Percentiles rank a stretch among this genome's conserved stretches.
Evolutionary conservation across 2,329 filamentous ascomycete genomes (phyloP).

Genomic region (Monosporascus cannonballus): DNA sequence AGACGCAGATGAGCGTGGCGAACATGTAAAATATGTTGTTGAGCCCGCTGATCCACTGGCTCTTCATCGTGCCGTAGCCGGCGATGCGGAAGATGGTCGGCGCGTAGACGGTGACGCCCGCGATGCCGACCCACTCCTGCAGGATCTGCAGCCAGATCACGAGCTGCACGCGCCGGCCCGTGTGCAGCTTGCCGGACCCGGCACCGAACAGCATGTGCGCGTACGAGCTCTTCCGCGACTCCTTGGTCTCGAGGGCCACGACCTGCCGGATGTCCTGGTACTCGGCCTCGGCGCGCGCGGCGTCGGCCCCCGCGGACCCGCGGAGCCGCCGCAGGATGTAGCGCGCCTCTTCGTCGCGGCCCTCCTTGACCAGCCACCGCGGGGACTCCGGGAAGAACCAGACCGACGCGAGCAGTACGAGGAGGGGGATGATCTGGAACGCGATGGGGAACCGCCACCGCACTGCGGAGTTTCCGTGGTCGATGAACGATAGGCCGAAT

Average conservation of each 20-base stretch:
- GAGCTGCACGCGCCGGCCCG: constrained; percentile 60
- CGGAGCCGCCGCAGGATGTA: constrained; percentile 60
- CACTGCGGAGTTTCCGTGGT: constrained; percentile 50
- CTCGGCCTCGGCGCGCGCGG: constrained; percentile 51
- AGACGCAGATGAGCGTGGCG: constrained; percentile 62
- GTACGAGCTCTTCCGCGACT: constrained; percentile 52
- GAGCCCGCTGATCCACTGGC: constrained; percentile 56
- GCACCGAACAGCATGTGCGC: constrained; percentile 61
- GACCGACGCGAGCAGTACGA: constrained; percentile 48
- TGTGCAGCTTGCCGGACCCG: constrained; percentile 60
- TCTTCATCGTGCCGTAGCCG: constrained; percentile 54
- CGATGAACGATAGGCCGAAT: constrained; percentile 55
- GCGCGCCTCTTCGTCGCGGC: constrained; percentile 59
- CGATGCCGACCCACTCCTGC: constrained; percentile 65
- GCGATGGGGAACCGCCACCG: constrained; percentile 65
- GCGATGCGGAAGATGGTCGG: constrained; percentile 60
- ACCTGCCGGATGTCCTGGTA: constrained; percentile 63
- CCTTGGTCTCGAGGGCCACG: constrained; percentile 56
- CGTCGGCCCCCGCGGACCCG: constrained; percentile 48
- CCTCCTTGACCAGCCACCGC: constrained; percentile 60
- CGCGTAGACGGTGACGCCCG: constrained; percentile 58
- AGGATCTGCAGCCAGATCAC: constrained; percentile 68
- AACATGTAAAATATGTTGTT: constrained; percentile 52
- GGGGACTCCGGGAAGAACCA: constrained; percentile 68
- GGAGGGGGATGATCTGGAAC: constrained; percentile 61